Conservation (phyloP, 352 stramenopile species). For the Phytopythium delawarense region DNA sequence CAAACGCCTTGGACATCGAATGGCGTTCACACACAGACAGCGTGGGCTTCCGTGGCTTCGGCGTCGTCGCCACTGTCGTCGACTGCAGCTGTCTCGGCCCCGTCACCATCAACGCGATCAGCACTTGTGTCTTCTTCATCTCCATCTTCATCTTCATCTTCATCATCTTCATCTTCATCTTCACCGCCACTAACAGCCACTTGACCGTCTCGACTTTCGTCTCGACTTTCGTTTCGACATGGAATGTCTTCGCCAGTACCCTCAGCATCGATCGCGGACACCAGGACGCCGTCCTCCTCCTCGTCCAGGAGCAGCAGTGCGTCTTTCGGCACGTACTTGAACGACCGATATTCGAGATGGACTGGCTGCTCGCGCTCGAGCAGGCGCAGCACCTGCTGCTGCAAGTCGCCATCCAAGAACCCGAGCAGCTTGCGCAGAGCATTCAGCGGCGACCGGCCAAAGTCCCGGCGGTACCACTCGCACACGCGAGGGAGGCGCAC, state of each 20-base stretch:
- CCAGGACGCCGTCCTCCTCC: neutral
- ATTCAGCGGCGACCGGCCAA: constrained; percentile 23
- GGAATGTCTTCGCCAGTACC: neutral
- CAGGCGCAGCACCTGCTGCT: constrained; percentile 39
- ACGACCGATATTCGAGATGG: constrained; percentile 50
- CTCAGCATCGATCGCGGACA: neutral
- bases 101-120: neutral
- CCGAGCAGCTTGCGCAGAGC: constrained; percentile 68
- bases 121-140: neutral
- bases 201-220: neutral
- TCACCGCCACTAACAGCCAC: neutral
- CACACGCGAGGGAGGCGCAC: constrained; percentile 62
- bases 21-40: neutral
- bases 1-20: neutral
- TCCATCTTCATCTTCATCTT: neutral
- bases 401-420: constrained; percentile 44
- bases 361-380: constrained; percentile 31
- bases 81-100: neutral
- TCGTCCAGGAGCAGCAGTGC: constrained; percentile 14
- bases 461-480: constrained; percentile 76
- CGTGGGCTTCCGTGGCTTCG: neutral
- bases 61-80: neutral
- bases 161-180: neutral
- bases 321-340: constrained; percentile 46
- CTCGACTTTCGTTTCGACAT: neutral